These are phyloP conservation scores for Boletus subparvulus DNA, from an alignment of 768 basidiomycete genomes.

Conservation along the genomic window DNA sequence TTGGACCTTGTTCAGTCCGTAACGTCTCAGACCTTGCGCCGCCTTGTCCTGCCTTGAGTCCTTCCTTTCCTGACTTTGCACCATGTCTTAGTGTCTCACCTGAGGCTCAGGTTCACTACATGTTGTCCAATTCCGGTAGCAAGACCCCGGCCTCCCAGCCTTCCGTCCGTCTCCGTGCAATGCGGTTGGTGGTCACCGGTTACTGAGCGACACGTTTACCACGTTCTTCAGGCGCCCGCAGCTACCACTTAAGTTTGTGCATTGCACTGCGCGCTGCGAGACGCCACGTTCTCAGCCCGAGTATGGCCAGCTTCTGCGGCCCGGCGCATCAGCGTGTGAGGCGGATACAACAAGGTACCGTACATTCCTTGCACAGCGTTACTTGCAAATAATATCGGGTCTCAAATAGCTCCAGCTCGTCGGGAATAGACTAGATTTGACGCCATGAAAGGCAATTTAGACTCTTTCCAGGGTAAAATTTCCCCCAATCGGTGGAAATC, in stretches of 20 bases:
- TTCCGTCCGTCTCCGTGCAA: no score
- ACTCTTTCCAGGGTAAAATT: no score
- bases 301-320: not conserved
- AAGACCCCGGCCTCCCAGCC: not conserved
- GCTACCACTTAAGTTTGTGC: not conserved
- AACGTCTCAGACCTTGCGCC: not conserved
- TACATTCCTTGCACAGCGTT: not conserved
- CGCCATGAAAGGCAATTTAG: no score
- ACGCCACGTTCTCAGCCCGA: constrained; percentile 6
- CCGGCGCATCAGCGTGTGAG: not conserved
- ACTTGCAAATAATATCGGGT: not conserved
- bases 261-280: constrained; percentile 3
- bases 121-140: no score
- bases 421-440: no score
- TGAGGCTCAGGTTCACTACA: no score
- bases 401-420: no score
- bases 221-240: constrained; percentile 3
- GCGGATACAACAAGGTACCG: no score
- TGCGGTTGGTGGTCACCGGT: not conserved
- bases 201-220: constrained; percentile 1
- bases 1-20: not conserved
- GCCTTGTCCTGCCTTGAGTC: not conserved
- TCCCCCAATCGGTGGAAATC: no score
- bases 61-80: not conserved
- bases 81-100: not conserved